These are phyloP conservation scores for Pythium aristosporum DNA, from an alignment of 352 stramenopile species.

Conservation along the genomic window DNA sequence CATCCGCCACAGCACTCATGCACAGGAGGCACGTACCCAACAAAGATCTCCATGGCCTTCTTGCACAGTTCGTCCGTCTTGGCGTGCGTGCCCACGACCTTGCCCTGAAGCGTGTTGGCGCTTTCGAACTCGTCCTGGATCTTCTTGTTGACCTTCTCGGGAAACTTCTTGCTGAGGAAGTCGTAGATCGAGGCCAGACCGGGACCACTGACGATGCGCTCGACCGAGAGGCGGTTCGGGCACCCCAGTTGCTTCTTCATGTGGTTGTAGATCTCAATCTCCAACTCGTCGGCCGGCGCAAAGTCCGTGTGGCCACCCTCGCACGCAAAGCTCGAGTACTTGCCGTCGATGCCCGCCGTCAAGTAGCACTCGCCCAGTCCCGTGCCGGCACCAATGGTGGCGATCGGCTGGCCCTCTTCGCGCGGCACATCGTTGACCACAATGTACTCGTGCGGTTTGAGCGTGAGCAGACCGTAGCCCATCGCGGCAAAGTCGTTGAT, in stretches of 20 bases:
- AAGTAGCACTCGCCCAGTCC: constrained; percentile 96
- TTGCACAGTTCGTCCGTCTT: constrained; percentile 80
- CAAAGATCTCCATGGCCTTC: constrained; percentile 94
- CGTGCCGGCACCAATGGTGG: constrained; percentile 95
- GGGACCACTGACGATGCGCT: constrained; percentile 94
- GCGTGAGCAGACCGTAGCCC: constrained; percentile 95
- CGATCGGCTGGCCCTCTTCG: constrained; percentile 87
- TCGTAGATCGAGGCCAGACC: constrained; percentile 96
- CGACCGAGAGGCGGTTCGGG: constrained; percentile 91
- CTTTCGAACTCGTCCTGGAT: constrained; percentile 71
- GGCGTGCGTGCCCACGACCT: constrained; percentile 88
- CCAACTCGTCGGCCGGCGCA: constrained; percentile 84
- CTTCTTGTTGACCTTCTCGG: constrained; percentile 76
- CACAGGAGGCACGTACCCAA: constrained; percentile 56
- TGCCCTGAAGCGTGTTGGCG: constrained; percentile 70
- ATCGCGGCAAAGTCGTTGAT: constrained; percentile 98
- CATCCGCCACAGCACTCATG: not conserved
- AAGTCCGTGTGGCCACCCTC: constrained; percentile 97
- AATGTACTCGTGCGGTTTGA: constrained; percentile 92
- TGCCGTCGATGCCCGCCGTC: constrained; percentile 77
- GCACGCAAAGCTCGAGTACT: constrained; percentile 92
- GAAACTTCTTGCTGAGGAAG: constrained; percentile 92
- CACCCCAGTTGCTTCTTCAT: constrained; percentile 85
- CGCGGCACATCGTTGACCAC: constrained; percentile 78
- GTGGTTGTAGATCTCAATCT: constrained; percentile 86